A percentile compares a stretch with the other conserved stretches of the same genome.
These are phyloP conservation scores for Septoria petroselini DNA, from an alignment of 2,329 filamentous ascomycete species.

Conservation along the genomic window DNA sequence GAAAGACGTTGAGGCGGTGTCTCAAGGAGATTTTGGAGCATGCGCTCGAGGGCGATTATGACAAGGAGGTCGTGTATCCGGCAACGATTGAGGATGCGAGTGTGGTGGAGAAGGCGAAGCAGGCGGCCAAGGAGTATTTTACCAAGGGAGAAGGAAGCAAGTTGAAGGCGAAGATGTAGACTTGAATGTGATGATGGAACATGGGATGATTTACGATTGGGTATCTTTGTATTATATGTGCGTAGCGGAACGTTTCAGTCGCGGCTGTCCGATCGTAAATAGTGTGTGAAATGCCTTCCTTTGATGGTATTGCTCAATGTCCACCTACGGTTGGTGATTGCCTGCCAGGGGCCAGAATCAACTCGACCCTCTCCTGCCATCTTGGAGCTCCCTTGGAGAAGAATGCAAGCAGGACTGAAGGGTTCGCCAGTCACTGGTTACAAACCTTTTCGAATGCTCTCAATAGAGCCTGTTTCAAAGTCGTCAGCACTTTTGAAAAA, in stretches of 20 bases:
- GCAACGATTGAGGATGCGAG: slow-evolving; percentile 79
- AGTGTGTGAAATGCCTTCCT: too few species aligned
- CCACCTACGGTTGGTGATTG: too few species aligned
- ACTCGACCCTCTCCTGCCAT: too few species aligned
- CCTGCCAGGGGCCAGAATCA: too few species aligned
- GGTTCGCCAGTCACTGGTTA: too few species aligned
- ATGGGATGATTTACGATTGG: too few species aligned
- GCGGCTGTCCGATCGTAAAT: too few species aligned
- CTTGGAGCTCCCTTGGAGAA: too few species aligned
- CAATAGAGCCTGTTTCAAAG: slow-evolving; percentile 18
- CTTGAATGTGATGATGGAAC: not conserved
- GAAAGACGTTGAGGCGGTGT: slow-evolving; percentile 82
- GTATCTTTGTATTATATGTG: too few species aligned
- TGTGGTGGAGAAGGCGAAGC: slow-evolving; percentile 70
- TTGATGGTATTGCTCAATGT: too few species aligned
- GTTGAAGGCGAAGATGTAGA: slow-evolving; percentile 38
- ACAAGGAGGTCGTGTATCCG: slow-evolving; percentile 69
- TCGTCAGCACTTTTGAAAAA: slow-evolving; percentile 6
- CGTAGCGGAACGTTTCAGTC: too few species aligned
- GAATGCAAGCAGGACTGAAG: too few species aligned
- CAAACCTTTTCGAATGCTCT: slow-evolving; percentile 28
- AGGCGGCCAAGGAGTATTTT: slow-evolving; percentile 74
- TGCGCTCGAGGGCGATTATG: slow-evolving; percentile 68
- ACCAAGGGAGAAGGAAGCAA: slow-evolving; percentile 38
- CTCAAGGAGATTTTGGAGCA: slow-evolving; percentile 82